Evolutionary conservation across 257 asterid species (phyloP).

Genomic region (Nicotiana knightiana): DNA sequence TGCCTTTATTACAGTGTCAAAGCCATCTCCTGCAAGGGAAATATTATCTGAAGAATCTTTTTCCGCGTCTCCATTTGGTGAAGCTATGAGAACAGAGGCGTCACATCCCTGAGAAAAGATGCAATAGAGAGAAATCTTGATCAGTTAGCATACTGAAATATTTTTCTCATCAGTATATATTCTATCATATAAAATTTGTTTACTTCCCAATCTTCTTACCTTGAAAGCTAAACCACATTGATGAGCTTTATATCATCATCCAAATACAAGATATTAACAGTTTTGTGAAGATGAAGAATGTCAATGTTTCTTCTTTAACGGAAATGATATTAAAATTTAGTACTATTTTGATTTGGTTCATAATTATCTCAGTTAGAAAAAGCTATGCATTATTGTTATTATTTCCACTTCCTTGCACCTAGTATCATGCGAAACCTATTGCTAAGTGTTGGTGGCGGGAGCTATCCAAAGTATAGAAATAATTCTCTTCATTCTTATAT

Average conservation of each 20-base stretch:
- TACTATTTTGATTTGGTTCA: background rate
- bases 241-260: background rate
- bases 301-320: background rate
- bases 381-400: background rate
- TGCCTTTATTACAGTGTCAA: conserved; percentile 64
- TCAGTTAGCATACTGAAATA: background rate
- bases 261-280: background rate
- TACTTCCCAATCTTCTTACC: background rate
- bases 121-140: background rate
- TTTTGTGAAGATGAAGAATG: background rate
- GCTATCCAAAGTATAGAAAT: background rate
- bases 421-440: background rate
- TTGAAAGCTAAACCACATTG: background rate
- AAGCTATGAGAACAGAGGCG: conserved; percentile 53
- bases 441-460: no score
- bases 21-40: conserved; percentile 75
- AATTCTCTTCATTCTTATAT: background rate
- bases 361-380: background rate
- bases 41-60: conserved; percentile 55
- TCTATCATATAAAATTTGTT: background rate
- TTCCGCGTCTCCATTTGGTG: conserved; percentile 63
- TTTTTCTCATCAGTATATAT: background rate
- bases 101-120: conserved; percentile 56
- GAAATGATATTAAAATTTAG: no score
- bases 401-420: background rate